These are phyloP conservation scores for Plasmodium fragile DNA, from an alignment of 169 alveolate genomes.

Conservation along the genomic window DNA sequence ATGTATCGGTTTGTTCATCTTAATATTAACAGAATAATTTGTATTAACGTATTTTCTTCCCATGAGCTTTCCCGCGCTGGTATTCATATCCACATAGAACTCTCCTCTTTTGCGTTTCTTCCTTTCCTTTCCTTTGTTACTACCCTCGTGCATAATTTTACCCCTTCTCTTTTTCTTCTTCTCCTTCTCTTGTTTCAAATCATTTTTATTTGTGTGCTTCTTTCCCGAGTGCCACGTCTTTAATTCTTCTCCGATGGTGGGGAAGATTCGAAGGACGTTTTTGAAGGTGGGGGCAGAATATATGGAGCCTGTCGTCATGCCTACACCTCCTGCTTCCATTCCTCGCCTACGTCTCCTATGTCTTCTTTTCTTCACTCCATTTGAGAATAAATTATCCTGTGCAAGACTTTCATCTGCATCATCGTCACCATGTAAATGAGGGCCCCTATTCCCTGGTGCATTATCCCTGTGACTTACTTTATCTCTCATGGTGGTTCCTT, in stretches of 20 bases:
- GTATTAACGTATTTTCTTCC: constrained; percentile 35
- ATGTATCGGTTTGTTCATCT: constrained; percentile 33
- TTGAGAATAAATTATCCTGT: neutral
- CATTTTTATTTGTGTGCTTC: constrained; percentile 5
- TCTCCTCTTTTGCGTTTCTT: constrained; percentile 11
- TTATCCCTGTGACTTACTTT: neutral
- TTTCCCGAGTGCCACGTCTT: constrained; percentile 30
- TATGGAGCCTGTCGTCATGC: neutral
- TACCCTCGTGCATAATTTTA: neutral
- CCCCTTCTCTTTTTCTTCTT: constrained; percentile 14
- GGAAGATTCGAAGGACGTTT: constrained; percentile 28
- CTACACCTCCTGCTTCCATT: neutral
- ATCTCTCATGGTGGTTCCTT: neutral
- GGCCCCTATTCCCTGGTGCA: neutral
- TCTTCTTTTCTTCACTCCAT: constrained; percentile 27
- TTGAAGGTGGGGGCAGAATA: constrained; percentile 3
- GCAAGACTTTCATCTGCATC: neutral
- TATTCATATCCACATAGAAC: neutral
- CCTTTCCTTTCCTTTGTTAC: neutral
- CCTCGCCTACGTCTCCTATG: neutral
- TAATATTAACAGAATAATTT: constrained; percentile 42
- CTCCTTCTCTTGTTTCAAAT: constrained; percentile 7
- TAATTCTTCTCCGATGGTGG: constrained; percentile 49
- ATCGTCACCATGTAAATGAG: neutral
- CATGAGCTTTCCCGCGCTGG: neutral